Evolutionary conservation across 2,329 filamentous ascomycete species (phyloP).

Genomic region (Bipolaris bicolor): DNA sequence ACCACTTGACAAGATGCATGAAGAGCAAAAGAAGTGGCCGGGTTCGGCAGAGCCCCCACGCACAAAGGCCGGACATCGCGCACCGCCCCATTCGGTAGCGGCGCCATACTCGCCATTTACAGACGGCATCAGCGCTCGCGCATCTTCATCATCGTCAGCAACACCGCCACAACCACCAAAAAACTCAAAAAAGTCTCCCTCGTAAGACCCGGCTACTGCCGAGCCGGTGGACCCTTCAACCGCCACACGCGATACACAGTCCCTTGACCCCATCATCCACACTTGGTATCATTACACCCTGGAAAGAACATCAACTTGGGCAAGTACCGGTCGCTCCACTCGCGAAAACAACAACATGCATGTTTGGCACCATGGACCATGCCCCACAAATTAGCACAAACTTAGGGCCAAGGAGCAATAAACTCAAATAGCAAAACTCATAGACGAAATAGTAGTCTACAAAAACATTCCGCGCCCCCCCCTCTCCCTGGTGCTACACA

Average conservation of each 20-base stretch:
- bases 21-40: conserved; percentile 69
- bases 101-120: conserved; percentile 66
- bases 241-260: conserved; percentile 5
- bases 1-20: conserved; percentile 81
- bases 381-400: conserved; percentile 36
- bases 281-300: conserved; percentile 5
- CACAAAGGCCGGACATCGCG: conserved; percentile 45
- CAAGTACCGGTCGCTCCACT: conserved; percentile 33
- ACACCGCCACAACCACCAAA: conserved; percentile 31
- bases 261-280: neutral
- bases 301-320: conserved; percentile 19
- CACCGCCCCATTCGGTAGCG: conserved; percentile 60
- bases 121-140: conserved; percentile 53
- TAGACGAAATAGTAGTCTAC: conserved; percentile 12
- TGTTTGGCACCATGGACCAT: conserved; percentile 37
- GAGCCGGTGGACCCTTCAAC: conserved; percentile 1
- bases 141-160: conserved; percentile 19
- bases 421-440: conserved; percentile 23
- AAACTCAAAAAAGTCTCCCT: conserved; percentile 43
- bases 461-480: conserved; percentile 1
- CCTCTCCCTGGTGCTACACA: neutral
- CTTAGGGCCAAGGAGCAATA: conserved; percentile 22
- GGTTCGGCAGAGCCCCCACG: conserved; percentile 49
- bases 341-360: conserved; percentile 31
- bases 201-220: conserved; percentile 10